Base-by-base conservation (phyloP, 345 rosid species). In the Anastatica hierochuntica region DNA sequence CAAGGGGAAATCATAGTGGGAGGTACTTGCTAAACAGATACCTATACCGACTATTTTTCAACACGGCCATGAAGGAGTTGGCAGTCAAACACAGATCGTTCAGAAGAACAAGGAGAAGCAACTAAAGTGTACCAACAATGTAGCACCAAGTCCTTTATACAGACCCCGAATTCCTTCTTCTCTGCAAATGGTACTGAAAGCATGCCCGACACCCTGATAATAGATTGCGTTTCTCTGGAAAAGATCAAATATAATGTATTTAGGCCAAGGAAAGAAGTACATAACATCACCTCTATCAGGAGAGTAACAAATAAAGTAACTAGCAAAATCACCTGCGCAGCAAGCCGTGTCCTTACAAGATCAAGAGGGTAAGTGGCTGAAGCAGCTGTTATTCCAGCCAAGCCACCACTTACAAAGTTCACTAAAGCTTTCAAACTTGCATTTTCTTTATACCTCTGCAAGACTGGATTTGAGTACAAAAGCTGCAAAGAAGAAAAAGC, bases 271-370 rank as follows among this genome's bases (percentile, higher is more conserved):
- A 18, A 18, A 51, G 15, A 43, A 34, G 8, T 26, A 56, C 27
- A 34, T 46, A n/a, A n/a, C n/a, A n/a, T n/a, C n/a, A n/a, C n/a
- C n/a, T n/a, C n/a, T n/a, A n/a, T n/a, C n/a, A n/a, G n/a, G n/a
- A n/a, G n/a, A n/a, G n/a, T n/a, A n/a, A n/a, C n/a, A n/a, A n/a
- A n/a, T n/a, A n/a, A n/a, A n/a, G n/a, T n/a, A n/a, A n/a, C n/a
- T n/a, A n/a, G n/a, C n/a, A n/a, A n/a, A n/a, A n/a, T 66, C 69
- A 88, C 97, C 97, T 88, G 98, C 5, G 95, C 89, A 40, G 98
- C 80, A 55, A 92, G 94, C 15, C 97, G 90, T n/a, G 97, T 92
- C 74, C 98, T 78, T 21, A 85, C 94, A 61, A 92, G 97, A 83
- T 92, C 98, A 58, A 92, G 74, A 18, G 98, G 98, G 75, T 92